Conservation (phyloP, 768 basidiomycete species). For the Clitopilus hobsonii region DNA sequence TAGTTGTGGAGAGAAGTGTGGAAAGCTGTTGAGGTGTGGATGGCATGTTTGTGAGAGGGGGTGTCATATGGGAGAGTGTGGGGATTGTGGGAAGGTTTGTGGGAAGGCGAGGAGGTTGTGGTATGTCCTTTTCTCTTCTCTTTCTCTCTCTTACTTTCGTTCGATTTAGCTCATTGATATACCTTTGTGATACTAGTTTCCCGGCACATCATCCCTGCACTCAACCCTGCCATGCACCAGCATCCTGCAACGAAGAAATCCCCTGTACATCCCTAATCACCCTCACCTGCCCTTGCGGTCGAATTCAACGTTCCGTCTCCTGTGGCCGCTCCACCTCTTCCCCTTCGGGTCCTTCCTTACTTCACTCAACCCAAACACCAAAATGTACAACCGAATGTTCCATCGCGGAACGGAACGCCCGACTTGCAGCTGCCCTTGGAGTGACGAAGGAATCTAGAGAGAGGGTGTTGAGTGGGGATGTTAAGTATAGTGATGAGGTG, state of each 20-base stretch:
- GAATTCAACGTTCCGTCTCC: slow-evolving; percentile 64
- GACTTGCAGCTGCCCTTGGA: slow-evolving; percentile 87
- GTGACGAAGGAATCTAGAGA: slow-evolving; percentile 57
- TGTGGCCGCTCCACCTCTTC: slow-evolving; percentile 61
- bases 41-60: slow-evolving; percentile 81
- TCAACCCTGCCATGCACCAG: slow-evolving; percentile 82
- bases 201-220: slow-evolving; percentile 75
- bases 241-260: slow-evolving; percentile 73
- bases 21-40: slow-evolving; percentile 78
- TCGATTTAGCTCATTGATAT: background rate
- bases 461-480: slow-evolving; percentile 22
- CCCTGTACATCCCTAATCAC: slow-evolving; percentile 69
- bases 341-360: slow-evolving; percentile 26
- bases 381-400: slow-evolving; percentile 84
- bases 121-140: too few relatives aligned
- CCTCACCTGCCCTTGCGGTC: slow-evolving; percentile 78
- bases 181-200: slow-evolving; percentile 33
- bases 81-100: slow-evolving; percentile 69
- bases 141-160: background rate
- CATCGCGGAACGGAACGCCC: slow-evolving; percentile 81
- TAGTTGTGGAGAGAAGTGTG: slow-evolving; percentile 80
- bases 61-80: slow-evolving; percentile 85
- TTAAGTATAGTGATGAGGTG: slow-evolving; percentile 61
- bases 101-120: slow-evolving; percentile 86
- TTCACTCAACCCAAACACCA: slow-evolving; percentile 22